Percentiles rank a stretch among this genome's conserved stretches.
phyloP scores from a whole-genome alignment of 495 filamentous ascomycete genomes.

The Trichocladium uniseriatum region DNA sequence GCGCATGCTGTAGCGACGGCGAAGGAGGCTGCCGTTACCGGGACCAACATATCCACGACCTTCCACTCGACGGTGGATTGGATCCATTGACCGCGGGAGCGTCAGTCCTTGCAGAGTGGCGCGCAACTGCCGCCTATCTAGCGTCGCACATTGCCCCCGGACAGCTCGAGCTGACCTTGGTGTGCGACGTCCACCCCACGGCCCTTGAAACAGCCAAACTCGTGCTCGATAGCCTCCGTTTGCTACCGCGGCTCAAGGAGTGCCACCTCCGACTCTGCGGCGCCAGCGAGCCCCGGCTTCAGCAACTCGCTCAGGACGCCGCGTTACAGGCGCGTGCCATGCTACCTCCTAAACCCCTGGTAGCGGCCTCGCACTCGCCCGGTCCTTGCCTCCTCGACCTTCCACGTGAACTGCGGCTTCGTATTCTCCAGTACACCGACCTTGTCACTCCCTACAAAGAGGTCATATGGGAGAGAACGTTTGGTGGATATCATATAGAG shows the following conservation, averaged over 20 bases:
- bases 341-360: no score
- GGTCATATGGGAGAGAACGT: background rate
- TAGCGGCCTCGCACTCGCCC: background rate
- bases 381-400: background rate
- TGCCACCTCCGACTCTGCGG: conserved; percentile 5
- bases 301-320: background rate
- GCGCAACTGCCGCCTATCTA: background rate
- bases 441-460: conserved; percentile 6
- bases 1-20: background rate
- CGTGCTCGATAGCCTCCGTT: background rate
- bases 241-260: background rate
- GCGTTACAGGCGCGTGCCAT: background rate
- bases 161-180: conserved; percentile 1
- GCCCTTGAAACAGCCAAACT: background rate
- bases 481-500: background rate
- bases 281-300: background rate
- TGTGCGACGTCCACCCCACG: background rate
- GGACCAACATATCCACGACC: background rate
- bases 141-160: background rate
- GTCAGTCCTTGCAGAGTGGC: conserved; percentile 1
- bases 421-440: conserved; percentile 6
- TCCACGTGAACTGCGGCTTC: conserved; percentile 4
- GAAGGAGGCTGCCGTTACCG: no score
- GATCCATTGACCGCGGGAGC: background rate
- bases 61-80: background rate